A percentile compares a stretch with the other conserved stretches of the same genome.
These are phyloP conservation scores for Lecanicillium sp. DNA, from an alignment of 2,329 filamentous ascomycete genomes.

Conservation along the genomic window DNA sequence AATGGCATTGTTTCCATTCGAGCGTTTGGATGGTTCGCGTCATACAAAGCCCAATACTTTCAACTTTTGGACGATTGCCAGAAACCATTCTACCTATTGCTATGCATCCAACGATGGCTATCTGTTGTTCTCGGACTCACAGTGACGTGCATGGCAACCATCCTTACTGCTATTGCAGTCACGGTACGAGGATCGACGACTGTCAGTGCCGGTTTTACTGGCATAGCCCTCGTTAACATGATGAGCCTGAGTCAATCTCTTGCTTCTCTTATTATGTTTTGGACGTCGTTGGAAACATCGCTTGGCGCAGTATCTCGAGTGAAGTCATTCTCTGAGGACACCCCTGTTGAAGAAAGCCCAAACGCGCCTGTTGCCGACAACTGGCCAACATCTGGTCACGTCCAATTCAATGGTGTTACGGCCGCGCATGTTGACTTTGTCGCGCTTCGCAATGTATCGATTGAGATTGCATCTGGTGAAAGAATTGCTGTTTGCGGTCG, in stretches of 20 bases:
- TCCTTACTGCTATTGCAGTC: constrained; percentile 34
- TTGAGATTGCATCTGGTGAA: constrained; percentile 6
- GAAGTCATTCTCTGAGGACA: constrained; percentile 4
- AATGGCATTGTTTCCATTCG: constrained; percentile 36
- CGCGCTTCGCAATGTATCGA: constrained; percentile 6
- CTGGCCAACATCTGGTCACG: constrained; percentile 5
- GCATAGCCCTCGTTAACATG: constrained; percentile 13
- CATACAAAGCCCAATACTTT: constrained; percentile 32
- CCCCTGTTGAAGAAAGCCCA: constrained; percentile 5
- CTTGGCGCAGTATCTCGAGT: constrained; percentile 11
- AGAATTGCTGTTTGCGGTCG: constrained; percentile 3
- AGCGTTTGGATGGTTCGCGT: constrained; percentile 41
- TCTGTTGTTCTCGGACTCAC: constrained; percentile 37
- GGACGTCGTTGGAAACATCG: constrained; percentile 14
- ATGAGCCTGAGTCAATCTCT: constrained; percentile 17
- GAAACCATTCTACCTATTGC: constrained; percentile 43
- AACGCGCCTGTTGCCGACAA: constrained; percentile 2
- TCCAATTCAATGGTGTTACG: constrained; percentile 4
- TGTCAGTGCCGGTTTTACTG: constrained; percentile 9
- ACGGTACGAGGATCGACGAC: constrained; percentile 3
- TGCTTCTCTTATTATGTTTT: constrained; percentile 20
- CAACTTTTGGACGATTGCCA: constrained; percentile 40
- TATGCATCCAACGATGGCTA: constrained; percentile 44
- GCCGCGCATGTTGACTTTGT: constrained; percentile 5
- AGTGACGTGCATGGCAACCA: constrained; percentile 31